These are phyloP conservation scores for Nitzschia palea DNA, from an alignment of 108 stramenopile species.

Conservation along the genomic window DNA sequence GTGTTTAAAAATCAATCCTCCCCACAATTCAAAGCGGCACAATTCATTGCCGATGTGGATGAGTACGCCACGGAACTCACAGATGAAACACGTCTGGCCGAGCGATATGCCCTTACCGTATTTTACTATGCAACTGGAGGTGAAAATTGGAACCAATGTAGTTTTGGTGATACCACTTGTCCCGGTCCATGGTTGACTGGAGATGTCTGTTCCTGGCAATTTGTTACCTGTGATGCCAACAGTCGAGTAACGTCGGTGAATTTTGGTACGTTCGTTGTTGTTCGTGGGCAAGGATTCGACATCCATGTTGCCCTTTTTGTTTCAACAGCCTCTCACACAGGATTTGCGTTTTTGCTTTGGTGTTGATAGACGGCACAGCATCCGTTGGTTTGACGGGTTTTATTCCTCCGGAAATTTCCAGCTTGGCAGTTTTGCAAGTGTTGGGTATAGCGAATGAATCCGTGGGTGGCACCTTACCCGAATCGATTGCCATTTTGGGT, in stretches of 20 bases:
- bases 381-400: constrained; percentile 38
- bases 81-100: constrained; percentile 3
- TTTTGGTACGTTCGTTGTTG: constrained; percentile 33
- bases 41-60: constrained; percentile 24
- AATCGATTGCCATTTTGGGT: constrained; percentile 6
- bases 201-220: constrained; percentile 30
- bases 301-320: too few species aligned
- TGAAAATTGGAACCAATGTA: constrained; percentile 26
- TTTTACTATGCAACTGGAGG: constrained; percentile 37
- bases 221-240: constrained; percentile 19
- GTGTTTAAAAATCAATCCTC: constrained; percentile 30
- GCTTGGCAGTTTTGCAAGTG: not conserved
- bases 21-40: constrained; percentile 28
- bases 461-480: constrained; percentile 10
- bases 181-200: constrained; percentile 21
- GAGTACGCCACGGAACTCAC: constrained; percentile 1
- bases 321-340: constrained; percentile 14
- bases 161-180: constrained; percentile 17
- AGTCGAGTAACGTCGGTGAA: constrained; percentile 12
- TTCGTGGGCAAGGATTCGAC: too few species aligned
- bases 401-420: constrained; percentile 26
- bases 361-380: constrained; percentile 6
- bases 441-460: not conserved
- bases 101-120: constrained; percentile 22
- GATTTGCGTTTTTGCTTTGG: constrained; percentile 22